Evolutionary conservation across 495 filamentous ascomycete species (phyloP).

Genomic region (Aspergillus saccharolyticus): DNA sequence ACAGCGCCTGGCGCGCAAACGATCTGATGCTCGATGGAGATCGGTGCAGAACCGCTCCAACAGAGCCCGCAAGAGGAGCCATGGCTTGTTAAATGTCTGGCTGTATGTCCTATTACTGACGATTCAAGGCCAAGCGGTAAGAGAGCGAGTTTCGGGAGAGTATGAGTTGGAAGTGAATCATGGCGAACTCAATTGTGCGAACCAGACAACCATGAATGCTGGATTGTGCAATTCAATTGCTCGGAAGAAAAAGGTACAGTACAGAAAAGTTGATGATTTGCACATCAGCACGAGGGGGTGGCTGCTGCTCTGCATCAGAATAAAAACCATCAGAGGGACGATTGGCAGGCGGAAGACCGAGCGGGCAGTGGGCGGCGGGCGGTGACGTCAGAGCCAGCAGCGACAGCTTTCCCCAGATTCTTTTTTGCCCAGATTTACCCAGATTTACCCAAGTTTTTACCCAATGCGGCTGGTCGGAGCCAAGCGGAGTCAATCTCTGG

Average conservation of each 20-base stretch:
- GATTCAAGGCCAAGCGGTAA: neutral
- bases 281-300: neutral
- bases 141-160: neutral
- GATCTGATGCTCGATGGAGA: neutral
- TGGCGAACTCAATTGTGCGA: neutral
- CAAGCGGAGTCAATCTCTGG: neutral
- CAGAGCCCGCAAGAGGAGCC: neutral
- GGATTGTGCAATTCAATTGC: neutral
- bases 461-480: neutral
- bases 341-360: neutral
- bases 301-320: neutral
- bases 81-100: neutral
- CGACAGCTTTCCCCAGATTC: too few species aligned
- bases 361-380: neutral
- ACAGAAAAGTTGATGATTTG: neutral
- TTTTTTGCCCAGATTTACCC: conserved; percentile 16
- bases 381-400: conserved; percentile 12
- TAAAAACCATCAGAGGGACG: neutral
- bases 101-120: neutral
- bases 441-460: neutral
- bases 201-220: neutral
- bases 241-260: neutral
- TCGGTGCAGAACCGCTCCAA: neutral
- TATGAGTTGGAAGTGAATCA: neutral
- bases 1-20: neutral